Evolutionary conservation across 768 basidiomycete genomes (phyloP), one percentile per base, ranked within the genome.

Genomic region (Tulasnella sp.): DNA sequence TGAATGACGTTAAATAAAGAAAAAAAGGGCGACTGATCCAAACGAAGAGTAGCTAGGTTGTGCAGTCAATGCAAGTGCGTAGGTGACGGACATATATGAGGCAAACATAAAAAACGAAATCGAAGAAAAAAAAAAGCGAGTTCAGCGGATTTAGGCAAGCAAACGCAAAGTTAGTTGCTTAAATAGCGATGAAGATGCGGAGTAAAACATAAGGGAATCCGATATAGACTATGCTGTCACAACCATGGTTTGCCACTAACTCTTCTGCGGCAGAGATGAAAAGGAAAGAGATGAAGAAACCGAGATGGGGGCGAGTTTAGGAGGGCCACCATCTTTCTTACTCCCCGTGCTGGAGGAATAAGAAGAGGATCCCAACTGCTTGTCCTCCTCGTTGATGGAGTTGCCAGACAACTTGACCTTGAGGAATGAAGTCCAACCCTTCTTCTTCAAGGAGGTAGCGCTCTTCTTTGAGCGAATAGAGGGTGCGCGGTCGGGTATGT

Each of bases 361-460:
- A 20, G 47, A 46, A 15, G 24, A 33, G 34, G 29, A 27, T 20
- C n/a, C n/a, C n/a, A n/a, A n/a, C n/a, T n/a, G n/a, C n/a, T n/a
- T n/a, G n/a, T 48, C 34, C 16, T 51, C 48, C 13, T 40, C 37
- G 25, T 25, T 42, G 48, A 33, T 29, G 13, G 45, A 31, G 9
- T 33, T 29, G 31, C 48, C 37, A 5, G 48, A 41, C 15, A 51
- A 51, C 22, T 51, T 51, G 48, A 51, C 48, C 39, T 51, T 51
- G 48, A 51, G 43, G 37, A 51, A 41, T 8, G 48, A 51, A 7
- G 34, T 51, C 48, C 48, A 51, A 19, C 48, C 48, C 6, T 42
- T 42, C 39, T 51, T 51, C 48, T 51, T 51, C 24, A 51, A 28
- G 31, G 48, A 51, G 16, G 48, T 29, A 2, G 24, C 19, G 39